Evolutionary conservation across 495 filamentous ascomycete species (phyloP).

Genomic region (Neurospora terricola): DNA sequence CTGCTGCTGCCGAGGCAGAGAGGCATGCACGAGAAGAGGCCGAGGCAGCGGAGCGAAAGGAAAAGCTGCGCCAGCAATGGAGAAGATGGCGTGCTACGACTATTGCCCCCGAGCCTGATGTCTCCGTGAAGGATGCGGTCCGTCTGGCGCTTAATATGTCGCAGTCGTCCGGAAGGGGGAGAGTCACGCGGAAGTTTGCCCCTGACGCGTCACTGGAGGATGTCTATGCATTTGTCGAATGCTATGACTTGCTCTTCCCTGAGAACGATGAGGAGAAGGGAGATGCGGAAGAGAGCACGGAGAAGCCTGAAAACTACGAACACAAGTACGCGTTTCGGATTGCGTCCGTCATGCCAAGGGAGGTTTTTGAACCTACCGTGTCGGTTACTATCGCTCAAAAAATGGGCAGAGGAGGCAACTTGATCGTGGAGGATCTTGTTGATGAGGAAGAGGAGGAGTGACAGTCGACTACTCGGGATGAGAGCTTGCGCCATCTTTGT

Average conservation of each 20-base stretch:
- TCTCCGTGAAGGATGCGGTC: constrained; percentile 57
- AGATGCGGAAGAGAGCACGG: constrained; percentile 2
- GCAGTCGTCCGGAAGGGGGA: constrained; percentile 44
- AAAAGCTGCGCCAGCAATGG: constrained; percentile 59
- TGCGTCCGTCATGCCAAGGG: constrained; percentile 71
- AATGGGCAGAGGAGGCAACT: constrained; percentile 75
- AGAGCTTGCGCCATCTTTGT: background rate
- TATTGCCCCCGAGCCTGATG: constrained; percentile 57
- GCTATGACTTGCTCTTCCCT: constrained; percentile 54
- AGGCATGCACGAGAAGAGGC: constrained; percentile 46
- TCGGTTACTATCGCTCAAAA: constrained; percentile 55
- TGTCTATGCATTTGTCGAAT: constrained; percentile 93
- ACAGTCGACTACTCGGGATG: background rate
- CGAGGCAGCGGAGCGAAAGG: constrained; percentile 49
- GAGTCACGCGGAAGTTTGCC: constrained; percentile 66
- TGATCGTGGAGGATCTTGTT: constrained; percentile 62
- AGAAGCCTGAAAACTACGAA: constrained; percentile 56
- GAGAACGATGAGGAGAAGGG: constrained; percentile 22
- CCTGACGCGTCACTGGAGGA: constrained; percentile 64
- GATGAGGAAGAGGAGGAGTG: constrained; percentile 24
- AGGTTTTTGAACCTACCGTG: constrained; percentile 58
- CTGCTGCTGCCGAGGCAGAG: constrained; percentile 50
- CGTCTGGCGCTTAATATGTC: constrained; percentile 74
- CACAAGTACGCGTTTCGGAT: constrained; percentile 76
- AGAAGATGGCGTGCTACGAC: constrained; percentile 63